A percentile compares a stretch with the other conserved stretches of the same genome.
These are phyloP conservation scores for Clitopilus hobsonii DNA, from an alignment of 768 basidiomycete genomes.

Conservation along the genomic window DNA sequence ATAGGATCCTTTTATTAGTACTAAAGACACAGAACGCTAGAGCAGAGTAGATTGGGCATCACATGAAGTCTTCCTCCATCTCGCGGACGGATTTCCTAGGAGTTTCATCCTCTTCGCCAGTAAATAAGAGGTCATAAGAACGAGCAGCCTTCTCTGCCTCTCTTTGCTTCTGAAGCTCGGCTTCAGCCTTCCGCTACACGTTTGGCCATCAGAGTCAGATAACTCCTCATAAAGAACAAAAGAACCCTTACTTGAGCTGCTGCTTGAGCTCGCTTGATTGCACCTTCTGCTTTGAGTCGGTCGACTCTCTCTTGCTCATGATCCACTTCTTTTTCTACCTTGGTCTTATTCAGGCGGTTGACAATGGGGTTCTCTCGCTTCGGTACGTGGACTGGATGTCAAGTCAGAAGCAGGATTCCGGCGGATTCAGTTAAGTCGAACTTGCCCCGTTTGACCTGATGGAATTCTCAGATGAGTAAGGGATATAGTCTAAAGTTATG, in stretches of 20 bases:
- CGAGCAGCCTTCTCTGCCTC: slow-evolving; percentile 84
- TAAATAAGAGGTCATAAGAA: slow-evolving; percentile 83
- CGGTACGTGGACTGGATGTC: slow-evolving; percentile 58
- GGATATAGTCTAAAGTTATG: background rate
- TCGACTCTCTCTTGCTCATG: slow-evolving; percentile 88
- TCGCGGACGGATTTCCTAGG: slow-evolving; percentile 62
- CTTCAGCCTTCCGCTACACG: slow-evolving; percentile 71
- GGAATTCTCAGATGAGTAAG: background rate
- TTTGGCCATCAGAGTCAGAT: background rate
- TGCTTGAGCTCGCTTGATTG: slow-evolving; percentile 55
- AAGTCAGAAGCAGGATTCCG: background rate
- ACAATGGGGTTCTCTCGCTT: slow-evolving; percentile 86
- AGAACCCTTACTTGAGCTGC: slow-evolving; percentile 53
- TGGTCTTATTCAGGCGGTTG: slow-evolving; percentile 93
- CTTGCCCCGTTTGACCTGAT: slow-evolving; percentile 75
- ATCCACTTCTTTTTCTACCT: slow-evolving; percentile 76
- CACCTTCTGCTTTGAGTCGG: slow-evolving; percentile 72
- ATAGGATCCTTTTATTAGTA: no score
- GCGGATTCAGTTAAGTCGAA: slow-evolving; percentile 1
- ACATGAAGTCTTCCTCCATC: slow-evolving; percentile 90
- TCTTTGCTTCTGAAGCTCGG: slow-evolving; percentile 66
- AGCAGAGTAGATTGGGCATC: slow-evolving; percentile 18
- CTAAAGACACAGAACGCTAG: no score
- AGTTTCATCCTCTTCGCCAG: slow-evolving; percentile 44
- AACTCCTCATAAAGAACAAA: background rate